Evolutionary conservation across 2,329 filamentous ascomycete species (phyloP), one percentile per base, ranked within the genome.

Genomic region (Talaromyces sp.): DNA sequence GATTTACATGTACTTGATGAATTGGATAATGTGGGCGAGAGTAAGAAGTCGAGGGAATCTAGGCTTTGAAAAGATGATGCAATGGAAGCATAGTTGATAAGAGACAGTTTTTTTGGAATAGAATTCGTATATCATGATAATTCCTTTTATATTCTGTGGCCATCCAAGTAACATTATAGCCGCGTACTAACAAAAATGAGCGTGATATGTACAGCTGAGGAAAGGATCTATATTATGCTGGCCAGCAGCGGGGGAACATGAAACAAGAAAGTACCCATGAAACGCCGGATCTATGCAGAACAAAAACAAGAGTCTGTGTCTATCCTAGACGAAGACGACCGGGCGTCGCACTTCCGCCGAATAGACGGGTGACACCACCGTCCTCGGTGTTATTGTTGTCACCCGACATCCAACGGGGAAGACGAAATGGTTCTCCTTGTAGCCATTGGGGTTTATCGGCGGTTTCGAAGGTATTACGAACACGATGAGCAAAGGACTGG

Each of bases 381-480:
- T 61, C 62, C 54, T 61, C 66, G 30, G 51, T 62, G 40, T 62
- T 65, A 51, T 52, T 62, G 10, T 80, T 80, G 47, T 83, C 81
- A 20, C 82, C 83, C 16, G 84, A 83, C 84, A 94, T 89, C 91
- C 91, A 95, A 64, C 86, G 88, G 4, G 90, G 91, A 67, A 87
- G 84, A 71, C 87, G 90, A 71, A 92, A 83, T 8, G 85, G 82
- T 24, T 90, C 78, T 22, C 89, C 87, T 62, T 86, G 82, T 58
- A 96, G 77, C 91, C 92, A 97, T 58, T 86, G 86, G 0, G 94
- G 93, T 27, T 87, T 82, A 47, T 91, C 88, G 2, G 91, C 82
- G 0, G 86, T 88, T 56, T 97, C 93, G 47, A 97, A 85, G 0
- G 94, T 97, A 67, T 99, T 99, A 73, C 87, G 89, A 63, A 99